phyloP scores from a whole-genome alignment of 225 moss, liverwort and hornwort genomes.

The Asterella californica region DNA sequence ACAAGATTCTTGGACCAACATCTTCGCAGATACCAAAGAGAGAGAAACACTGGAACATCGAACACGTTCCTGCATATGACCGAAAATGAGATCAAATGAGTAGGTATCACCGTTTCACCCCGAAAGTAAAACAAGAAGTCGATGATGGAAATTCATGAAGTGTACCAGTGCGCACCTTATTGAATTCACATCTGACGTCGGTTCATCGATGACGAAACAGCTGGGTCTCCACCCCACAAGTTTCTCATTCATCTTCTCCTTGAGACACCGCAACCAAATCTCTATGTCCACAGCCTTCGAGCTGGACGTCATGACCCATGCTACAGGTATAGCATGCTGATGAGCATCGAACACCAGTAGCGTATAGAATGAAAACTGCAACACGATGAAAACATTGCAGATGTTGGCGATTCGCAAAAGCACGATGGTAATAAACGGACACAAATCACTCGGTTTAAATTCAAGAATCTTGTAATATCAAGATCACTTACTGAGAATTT shows the following conservation, averaged over 20 bases:
- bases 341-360: constrained; percentile 47
- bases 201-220: constrained; percentile 49
- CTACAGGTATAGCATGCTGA: constrained; percentile 48
- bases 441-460: not conserved
- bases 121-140: not conserved
- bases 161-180: constrained; percentile 25
- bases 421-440: not conserved
- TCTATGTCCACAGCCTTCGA: constrained; percentile 42
- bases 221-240: constrained; percentile 51
- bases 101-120: too few relatives aligned
- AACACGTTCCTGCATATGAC: constrained; percentile 43
- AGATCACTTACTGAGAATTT: constrained; percentile 35
- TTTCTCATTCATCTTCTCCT: constrained; percentile 54
- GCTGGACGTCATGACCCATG: constrained; percentile 51
- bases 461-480: not conserved
- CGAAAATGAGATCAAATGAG: not conserved
- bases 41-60: constrained; percentile 46
- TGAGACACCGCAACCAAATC: constrained; percentile 47
- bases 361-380: constrained; percentile 49
- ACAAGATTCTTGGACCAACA: constrained; percentile 45
- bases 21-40: constrained; percentile 46
- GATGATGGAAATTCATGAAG: not conserved
- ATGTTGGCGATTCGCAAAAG: not conserved
- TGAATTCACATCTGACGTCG: constrained; percentile 39
- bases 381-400: not conserved